Conservation (phyloP, 768 basidiomycete genomes). For the Cubamyces sp. region DNA sequence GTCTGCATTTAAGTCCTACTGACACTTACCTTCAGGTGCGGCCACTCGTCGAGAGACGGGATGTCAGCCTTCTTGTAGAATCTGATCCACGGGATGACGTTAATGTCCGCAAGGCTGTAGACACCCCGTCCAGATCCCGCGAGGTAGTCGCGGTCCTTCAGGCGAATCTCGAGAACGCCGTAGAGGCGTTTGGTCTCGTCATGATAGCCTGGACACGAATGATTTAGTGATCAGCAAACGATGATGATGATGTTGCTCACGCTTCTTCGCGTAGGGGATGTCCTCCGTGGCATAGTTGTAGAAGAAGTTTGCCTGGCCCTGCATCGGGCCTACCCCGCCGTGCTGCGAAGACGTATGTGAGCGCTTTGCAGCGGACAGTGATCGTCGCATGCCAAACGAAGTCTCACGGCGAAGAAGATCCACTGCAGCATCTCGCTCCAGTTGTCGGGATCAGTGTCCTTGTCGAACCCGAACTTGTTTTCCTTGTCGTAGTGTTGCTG, state of each 20-base stretch:
- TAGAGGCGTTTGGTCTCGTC: conserved; percentile 86
- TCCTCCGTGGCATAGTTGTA: conserved; percentile 63
- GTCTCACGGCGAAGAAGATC: conserved; percentile 79
- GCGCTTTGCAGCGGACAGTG: no score
- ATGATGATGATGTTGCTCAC: conserved; percentile 37
- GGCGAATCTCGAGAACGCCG: conserved; percentile 76
- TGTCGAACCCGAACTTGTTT: conserved; percentile 67
- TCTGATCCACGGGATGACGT: conserved; percentile 66
- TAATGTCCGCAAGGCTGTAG: conserved; percentile 74
- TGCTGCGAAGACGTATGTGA: conserved; percentile 46
- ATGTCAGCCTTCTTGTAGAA: conserved; percentile 52
- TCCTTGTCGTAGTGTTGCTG: conserved; percentile 80
- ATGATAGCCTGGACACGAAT: conserved; percentile 59
- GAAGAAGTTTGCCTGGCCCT: conserved; percentile 81
- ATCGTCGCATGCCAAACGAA: no score
- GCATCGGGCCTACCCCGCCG: conserved; percentile 87
- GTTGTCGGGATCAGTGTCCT: conserved; percentile 52
- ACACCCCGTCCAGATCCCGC: conserved; percentile 74
- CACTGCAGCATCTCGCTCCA: conserved; percentile 80
- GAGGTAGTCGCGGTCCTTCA: conserved; percentile 76
- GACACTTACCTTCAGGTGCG: conserved; percentile 55
- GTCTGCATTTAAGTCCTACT: no score
- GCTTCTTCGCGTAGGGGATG: conserved; percentile 69
- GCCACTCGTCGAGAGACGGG: conserved; percentile 65
- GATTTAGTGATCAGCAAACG: neutral